Percentiles rank a stretch among this genome's conserved stretches.
phyloP scores from a whole-genome alignment of 805 yeast genomes.

The Kockiozyma suomiensis region DNA sequence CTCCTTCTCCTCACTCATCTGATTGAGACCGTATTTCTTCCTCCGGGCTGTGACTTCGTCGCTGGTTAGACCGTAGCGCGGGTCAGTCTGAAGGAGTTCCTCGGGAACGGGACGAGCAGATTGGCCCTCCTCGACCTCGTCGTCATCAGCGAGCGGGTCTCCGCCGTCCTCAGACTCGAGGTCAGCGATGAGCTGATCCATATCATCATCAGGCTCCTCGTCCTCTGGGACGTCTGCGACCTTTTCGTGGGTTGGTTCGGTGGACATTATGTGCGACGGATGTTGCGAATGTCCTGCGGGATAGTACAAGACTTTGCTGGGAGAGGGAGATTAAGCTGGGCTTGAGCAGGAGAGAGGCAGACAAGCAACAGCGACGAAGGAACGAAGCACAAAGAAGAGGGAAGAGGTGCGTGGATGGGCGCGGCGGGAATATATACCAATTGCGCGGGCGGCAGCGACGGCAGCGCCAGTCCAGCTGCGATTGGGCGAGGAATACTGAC shows the following conservation, averaged over 20 bases:
- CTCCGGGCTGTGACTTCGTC: conserved; percentile 82
- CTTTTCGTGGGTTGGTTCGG: conserved; percentile 37
- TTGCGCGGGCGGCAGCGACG: conserved; percentile 16
- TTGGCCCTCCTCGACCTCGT: conserved; percentile 51
- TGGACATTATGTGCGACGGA: conserved; percentile 26
- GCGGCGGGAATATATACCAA: conserved; percentile 23
- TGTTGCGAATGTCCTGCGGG: neutral
- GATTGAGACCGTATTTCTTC: conserved; percentile 87
- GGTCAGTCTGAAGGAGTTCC: conserved; percentile 80
- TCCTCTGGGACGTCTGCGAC: conserved; percentile 59
- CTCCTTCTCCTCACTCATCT: conserved; percentile 88
- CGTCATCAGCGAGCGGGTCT: conserved; percentile 48
- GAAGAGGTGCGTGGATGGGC: conserved; percentile 7
- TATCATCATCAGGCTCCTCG: conserved; percentile 68
- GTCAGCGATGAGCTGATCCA: conserved; percentile 60
- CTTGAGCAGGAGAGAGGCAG: neutral
- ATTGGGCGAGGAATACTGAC: too few relatives aligned
- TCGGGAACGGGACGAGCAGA: conserved; percentile 82
- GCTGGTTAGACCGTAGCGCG: conserved; percentile 69
- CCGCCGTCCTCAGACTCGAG: conserved; percentile 65
- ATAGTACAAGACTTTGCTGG: neutral
- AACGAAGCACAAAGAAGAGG: conserved; percentile 5
- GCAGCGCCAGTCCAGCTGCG: neutral
- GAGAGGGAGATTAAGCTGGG: neutral
- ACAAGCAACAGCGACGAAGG: conserved; percentile 9